phyloP scores from a whole-genome alignment of 345 rosid genomes.

The Mercurialis annua region DNA sequence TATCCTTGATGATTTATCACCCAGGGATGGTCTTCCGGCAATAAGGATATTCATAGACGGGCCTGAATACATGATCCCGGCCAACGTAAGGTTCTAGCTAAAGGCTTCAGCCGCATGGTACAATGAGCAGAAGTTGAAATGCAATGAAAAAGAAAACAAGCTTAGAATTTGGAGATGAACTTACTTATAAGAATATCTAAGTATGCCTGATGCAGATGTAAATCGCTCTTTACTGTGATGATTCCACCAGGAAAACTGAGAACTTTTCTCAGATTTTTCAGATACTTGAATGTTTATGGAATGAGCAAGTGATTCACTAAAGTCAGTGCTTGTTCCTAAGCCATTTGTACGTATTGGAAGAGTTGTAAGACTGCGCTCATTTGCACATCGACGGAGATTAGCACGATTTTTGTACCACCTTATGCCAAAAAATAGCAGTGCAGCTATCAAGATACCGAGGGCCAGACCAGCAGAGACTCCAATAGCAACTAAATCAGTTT shows the following conservation, averaged over 20 bases:
- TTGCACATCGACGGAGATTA: constrained; percentile 41
- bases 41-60: not conserved
- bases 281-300: constrained; percentile 31
- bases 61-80: not conserved
- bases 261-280: constrained; percentile 39
- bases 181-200: constrained; percentile 79
- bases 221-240: constrained; percentile 56
- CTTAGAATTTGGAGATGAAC: constrained; percentile 21
- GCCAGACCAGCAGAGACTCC: constrained; percentile 75
- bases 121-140: not conserved
- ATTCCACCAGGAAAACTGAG: constrained; percentile 55
- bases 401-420: constrained; percentile 65
- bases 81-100: constrained; percentile 1
- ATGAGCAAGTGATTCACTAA: constrained; percentile 52
- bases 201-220: constrained; percentile 74
- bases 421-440: constrained; percentile 45
- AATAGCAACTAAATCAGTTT: constrained; percentile 50
- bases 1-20: not conserved
- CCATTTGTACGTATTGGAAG: constrained; percentile 77
- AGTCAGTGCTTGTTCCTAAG: constrained; percentile 60
- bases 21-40: not conserved
- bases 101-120: not conserved
- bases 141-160: constrained; percentile 2
- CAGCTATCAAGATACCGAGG: constrained; percentile 76
- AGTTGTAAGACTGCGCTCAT: constrained; percentile 51